A percentile compares a stretch with the other conserved stretches of the same genome.
Evolutionary conservation across 441 rosid species (phyloP).

Genomic region (Populus hybrid): DNA sequence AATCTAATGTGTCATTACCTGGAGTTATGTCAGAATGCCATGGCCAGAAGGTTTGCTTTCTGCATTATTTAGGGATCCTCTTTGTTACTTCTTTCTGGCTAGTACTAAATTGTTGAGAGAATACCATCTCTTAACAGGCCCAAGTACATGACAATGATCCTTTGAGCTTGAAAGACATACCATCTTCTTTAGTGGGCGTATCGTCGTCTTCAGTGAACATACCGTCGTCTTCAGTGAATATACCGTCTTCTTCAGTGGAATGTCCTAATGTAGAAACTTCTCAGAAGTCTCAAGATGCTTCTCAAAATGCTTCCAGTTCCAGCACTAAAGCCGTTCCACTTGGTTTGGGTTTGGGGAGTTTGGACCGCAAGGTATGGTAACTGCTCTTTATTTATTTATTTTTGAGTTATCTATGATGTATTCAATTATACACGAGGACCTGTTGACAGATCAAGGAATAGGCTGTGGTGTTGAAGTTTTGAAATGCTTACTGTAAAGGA

Average conservation of each 20-base stretch:
- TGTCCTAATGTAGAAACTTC: background rate
- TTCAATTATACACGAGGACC: background rate
- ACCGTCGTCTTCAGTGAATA: background rate
- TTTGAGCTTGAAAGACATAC: slow-evolving; percentile 31
- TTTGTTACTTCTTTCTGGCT: slow-evolving; percentile 3
- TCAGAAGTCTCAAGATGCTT: slow-evolving; percentile 31
- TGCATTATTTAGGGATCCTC: background rate
- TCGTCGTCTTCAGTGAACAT: slow-evolving; percentile 7
- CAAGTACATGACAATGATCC: slow-evolving; percentile 24
- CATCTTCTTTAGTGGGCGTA: slow-evolving; percentile 22
- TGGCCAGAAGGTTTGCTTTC: slow-evolving; percentile 42
- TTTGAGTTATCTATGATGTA: background rate
- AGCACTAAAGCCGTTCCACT: slow-evolving; percentile 58
- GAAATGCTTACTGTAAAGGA: background rate
- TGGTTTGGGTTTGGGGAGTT: slow-evolving; percentile 80
- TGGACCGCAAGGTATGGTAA: slow-evolving; percentile 72
- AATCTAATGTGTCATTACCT: slow-evolving; percentile 25
- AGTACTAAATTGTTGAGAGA: slow-evolving; percentile 14
- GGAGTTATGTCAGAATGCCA: slow-evolving; percentile 28
- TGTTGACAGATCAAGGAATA: background rate
- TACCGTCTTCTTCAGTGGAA: background rate
- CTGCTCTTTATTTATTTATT: background rate
- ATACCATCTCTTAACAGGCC: slow-evolving; percentile 24
- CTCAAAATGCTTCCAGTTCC: slow-evolving; percentile 35
- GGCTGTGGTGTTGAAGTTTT: background rate